Evolutionary conservation across 1,284 basidiomycete genomes (phyloP), one percentile per base, ranked within the genome.

Genomic region (Paramarasmius palmivorus): DNA sequence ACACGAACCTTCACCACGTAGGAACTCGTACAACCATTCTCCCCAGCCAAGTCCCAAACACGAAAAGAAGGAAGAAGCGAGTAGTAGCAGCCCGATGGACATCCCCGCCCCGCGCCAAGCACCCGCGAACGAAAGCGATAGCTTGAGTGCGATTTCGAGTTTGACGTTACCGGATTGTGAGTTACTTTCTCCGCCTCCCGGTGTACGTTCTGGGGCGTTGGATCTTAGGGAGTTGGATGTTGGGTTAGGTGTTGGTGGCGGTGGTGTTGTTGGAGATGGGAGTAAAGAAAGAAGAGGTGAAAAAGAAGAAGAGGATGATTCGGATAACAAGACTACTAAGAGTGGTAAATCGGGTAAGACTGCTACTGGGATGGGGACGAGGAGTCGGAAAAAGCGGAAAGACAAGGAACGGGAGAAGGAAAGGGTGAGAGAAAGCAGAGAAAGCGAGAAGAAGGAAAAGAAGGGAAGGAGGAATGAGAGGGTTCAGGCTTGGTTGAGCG

Each of bases 121-220:
- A 10, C 52, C 54, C 34, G 51, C 39, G 15, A 52, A 55, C 57
- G 73, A 74, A 55, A 81, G 85, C 54, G 87, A 90, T 60, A 86
- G n/a, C n/a, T n/a, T n/a, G n/a, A n/a, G 83, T 44, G 87, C 84
- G 23, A 90, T 89, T 47, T 89, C 87, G 38, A 90, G 87, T 62
- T 66, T 90, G 58, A 85, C 85, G 12, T 73, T 90, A n/a, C 83
- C 82, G 2, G 81, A 81, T 50, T 66, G 63, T 14, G 70, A 64
- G 52, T 57, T n/a, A n/a, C n/a, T n/a, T n/a, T n/a, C n/a, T n/a
- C n/a, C n/a, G n/a, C n/a, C n/a, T n/a, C n/a, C n/a, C n/a, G n/a
- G n/a, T n/a, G n/a, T n/a, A n/a, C n/a, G n/a, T n/a, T n/a, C n/a
- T n/a, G n/a, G n/a, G n/a, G n/a, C n/a, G n/a, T n/a, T n/a, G n/a